Base-by-base conservation (phyloP, 1,284 basidiomycete genomes). In the Cryptococcus sp. region DNA sequence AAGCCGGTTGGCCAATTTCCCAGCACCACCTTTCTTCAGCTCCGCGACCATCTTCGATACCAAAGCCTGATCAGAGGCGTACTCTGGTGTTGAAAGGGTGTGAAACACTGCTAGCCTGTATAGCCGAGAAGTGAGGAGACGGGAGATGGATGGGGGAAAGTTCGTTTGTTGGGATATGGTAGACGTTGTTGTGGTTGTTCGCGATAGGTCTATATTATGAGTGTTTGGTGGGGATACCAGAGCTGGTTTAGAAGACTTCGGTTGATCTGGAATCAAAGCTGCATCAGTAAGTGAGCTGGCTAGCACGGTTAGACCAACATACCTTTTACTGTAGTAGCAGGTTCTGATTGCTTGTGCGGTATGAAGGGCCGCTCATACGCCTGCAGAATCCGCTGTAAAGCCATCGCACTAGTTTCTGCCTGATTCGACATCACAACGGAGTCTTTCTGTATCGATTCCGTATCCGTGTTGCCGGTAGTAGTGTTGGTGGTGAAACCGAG, bases 81-180 rank as follows among this genome's bases (percentile, higher is more conserved):
- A 65, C 50, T 66, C 63, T 3, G 72, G 68, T 16, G 62, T 64
- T 23, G 58, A 56, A 54, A 76, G 55, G 16, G 72, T 46, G 45
- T 69, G 69, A 47, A 71, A 73, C 10, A 69, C 69, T 7, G 69
- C 58, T 26, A 73, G 54, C 17, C 73, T 67, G 53, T 64, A 73
- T 15, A 74, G 64, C 17, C 68, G 65, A 10, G 64, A 59, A 19
- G 55, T 39, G 29, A 76, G 68, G 6, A 76, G 66, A 25, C 62
- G 60, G 39, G 57, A 45, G 20, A 76, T 52, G 16, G 60, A 45
- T 0, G 63, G 65, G 1, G 74, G 74, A 6, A 68, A 40, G 22
- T 41, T 25, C 37, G 25, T 22, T 22, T 20, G 29, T 34, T 34
- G 8, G 29, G 46, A 49, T 5, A 45, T 23, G n/a, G 43, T 43